Percentiles rank a stretch among this genome's conserved stretches.
Evolutionary conservation across 2,329 filamentous ascomycete genomes (phyloP).

Genomic region (Juglanconis oblonga): DNA sequence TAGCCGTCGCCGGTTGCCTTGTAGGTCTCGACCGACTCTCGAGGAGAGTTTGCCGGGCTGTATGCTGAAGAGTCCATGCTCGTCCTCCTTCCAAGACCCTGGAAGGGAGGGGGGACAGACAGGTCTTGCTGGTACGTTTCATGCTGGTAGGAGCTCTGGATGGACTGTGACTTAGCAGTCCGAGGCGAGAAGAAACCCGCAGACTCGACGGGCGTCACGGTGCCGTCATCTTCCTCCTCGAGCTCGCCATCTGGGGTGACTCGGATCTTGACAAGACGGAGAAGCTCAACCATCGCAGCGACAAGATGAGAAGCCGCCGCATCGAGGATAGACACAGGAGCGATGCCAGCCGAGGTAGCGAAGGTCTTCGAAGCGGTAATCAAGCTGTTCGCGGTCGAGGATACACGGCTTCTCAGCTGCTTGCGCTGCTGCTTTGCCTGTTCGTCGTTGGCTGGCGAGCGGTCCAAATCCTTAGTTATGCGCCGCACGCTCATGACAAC

Average conservation of each 20-base stretch:
- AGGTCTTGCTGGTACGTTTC: slow-evolving; percentile 33
- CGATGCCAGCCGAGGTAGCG: slow-evolving; percentile 75
- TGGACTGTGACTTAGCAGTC: slow-evolving; percentile 25
- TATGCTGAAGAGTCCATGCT: slow-evolving; percentile 73
- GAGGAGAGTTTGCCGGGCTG: slow-evolving; percentile 68
- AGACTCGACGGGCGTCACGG: slow-evolving; percentile 63
- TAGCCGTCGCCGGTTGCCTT: slow-evolving; percentile 35
- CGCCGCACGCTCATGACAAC: slow-evolving; percentile 79
- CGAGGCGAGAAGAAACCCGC: slow-evolving; percentile 66
- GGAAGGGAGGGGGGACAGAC: slow-evolving; percentile 54
- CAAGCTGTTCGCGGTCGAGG: slow-evolving; percentile 90
- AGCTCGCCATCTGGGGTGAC: slow-evolving; percentile 71
- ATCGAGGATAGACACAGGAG: slow-evolving; percentile 89
- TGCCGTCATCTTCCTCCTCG: slow-evolving; percentile 72
- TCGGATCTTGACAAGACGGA: slow-evolving; percentile 80
- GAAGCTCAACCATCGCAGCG: slow-evolving; percentile 78
- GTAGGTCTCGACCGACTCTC: slow-evolving; percentile 51
- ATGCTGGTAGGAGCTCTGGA: slow-evolving; percentile 28
- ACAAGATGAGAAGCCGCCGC: slow-evolving; percentile 90
- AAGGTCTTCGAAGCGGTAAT: slow-evolving; percentile 96
- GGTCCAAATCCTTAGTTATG: slow-evolving; percentile 78
- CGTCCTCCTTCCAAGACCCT: slow-evolving; percentile 53
- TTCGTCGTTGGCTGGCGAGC: slow-evolving; percentile 51
- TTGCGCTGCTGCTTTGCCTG: slow-evolving; percentile 55
- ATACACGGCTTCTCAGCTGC: slow-evolving; percentile 77